Evolutionary conservation across 2,329 filamentous ascomycete genomes (phyloP), one percentile per base, ranked within the genome.

Genomic region (Diplodia mutila): DNA sequence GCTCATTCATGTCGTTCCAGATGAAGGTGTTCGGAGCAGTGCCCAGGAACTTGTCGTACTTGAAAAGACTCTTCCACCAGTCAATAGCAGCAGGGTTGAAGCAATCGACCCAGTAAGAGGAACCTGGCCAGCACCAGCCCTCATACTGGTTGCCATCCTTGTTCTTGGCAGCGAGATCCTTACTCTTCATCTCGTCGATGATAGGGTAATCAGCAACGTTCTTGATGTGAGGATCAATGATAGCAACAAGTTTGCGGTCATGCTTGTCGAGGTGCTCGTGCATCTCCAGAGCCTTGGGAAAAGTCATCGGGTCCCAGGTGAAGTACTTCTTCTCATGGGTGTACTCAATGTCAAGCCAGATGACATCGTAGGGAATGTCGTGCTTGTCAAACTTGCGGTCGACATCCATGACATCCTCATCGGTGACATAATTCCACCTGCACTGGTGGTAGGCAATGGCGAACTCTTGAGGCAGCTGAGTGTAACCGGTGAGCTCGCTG

Each of bases 1-100:
- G 95, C 82, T 99, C 95, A 77, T 97, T 98, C 95, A 99, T 99
- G 78, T 99, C 95, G 78, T 99, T 99, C 95, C 95, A 99, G 74
- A 99, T 88, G 80, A 93, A 97, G 0, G 92, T 90, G 78, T 98
- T 99, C 71, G 90, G 85, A 73, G 90, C 86, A 1, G 93, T 93
- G 57, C 93, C 94, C 79, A 92, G 92, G 85, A 97, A 99, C 49
- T 82, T 86, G 76, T 92, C 89, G 72, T 96, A 98, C 74, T 91
- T 90, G 85, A 97, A 98, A 12, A 98, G 86, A 2, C 85, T 82
- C 72, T 89, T 91, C 94, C 95, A 99, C 95, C 95, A 99, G 69
- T 91, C 88, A 65, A 91, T 87, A 7, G 93, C 92, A 65, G 90
- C 90, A n/a, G 94, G 94, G 76, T 94, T 98, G 83, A 99, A 98